phyloP scores from a whole-genome alignment of 2,329 filamentous ascomycete genomes.

The Talaromyces sp. region DNA sequence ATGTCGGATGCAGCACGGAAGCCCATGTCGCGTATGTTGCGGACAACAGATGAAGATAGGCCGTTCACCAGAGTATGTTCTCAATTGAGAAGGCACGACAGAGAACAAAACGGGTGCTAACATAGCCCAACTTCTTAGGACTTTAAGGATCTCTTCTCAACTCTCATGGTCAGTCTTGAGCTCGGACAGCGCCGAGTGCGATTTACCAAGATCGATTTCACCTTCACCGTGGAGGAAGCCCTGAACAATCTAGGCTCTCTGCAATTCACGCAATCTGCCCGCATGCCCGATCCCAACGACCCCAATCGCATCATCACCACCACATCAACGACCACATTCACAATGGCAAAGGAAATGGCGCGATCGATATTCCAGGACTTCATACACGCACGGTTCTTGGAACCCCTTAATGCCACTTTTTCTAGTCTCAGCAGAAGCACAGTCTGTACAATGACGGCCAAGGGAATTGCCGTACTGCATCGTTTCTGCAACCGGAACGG shows the following conservation, averaged over 20 bases:
- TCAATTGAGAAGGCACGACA: not conserved
- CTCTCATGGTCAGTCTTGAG: constrained; percentile 88
- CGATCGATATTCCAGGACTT: constrained; percentile 91
- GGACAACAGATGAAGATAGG: constrained; percentile 96
- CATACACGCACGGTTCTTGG: constrained; percentile 87
- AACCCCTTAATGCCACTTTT: constrained; percentile 80
- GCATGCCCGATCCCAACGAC: constrained; percentile 97
- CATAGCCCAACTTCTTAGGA: constrained; percentile 57
- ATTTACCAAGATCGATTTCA: constrained; percentile 84
- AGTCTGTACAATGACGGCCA: constrained; percentile 91
- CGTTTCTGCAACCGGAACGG: constrained; percentile 91
- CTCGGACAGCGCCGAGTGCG: constrained; percentile 83
- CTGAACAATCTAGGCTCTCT: constrained; percentile 96
- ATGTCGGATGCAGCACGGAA: constrained; percentile 77
- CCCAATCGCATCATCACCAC: constrained; percentile 93
- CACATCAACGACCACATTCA: constrained; percentile 96
- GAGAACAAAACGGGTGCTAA: not conserved
- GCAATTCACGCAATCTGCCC: constrained; percentile 97
- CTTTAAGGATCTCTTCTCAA: constrained; percentile 95
- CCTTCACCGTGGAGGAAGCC: constrained; percentile 93
- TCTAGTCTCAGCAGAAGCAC: constrained; percentile 86
- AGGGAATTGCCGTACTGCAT: constrained; percentile 85
- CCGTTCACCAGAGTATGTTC: constrained; percentile 80
- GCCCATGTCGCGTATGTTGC: constrained; percentile 88
- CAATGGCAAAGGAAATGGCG: constrained; percentile 98